A percentile compares a stretch with the other conserved stretches of the same genome.
Conservation (phyloP, 495 filamentous ascomycete species). For the Viridothelium virens region DNA sequence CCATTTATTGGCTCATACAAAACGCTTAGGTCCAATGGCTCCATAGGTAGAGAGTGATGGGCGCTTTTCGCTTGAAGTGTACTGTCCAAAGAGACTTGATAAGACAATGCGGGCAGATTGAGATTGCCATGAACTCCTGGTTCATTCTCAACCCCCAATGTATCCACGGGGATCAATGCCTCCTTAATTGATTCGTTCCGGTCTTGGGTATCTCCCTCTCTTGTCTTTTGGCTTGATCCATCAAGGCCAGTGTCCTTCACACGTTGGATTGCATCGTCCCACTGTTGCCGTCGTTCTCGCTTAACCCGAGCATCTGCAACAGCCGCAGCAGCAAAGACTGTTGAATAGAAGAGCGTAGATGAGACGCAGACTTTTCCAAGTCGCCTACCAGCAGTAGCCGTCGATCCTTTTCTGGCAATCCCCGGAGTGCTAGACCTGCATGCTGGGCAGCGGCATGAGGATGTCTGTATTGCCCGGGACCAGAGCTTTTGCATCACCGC, state of each 20-base stretch:
- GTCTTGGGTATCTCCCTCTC: neutral
- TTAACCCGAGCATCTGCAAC: slow-evolving; percentile 58
- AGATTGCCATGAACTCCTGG: neutral
- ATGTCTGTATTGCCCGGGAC: slow-evolving; percentile 58
- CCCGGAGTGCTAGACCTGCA: slow-evolving; percentile 50
- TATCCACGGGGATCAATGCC: neutral
- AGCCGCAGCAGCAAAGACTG: slow-evolving; percentile 65
- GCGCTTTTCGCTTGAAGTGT: neutral
- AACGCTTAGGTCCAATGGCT: neutral
- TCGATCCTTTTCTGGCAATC: slow-evolving; percentile 44
- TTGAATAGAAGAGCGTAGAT: slow-evolving; percentile 63
- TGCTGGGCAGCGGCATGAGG: slow-evolving; percentile 57
- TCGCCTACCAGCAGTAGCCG: slow-evolving; percentile 45
- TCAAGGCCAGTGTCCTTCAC: slow-evolving; percentile 26
- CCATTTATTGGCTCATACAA: slow-evolving; percentile 8
- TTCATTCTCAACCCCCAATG: neutral
- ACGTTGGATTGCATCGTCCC: slow-evolving; percentile 50
- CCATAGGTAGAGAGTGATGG: neutral
- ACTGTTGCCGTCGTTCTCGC: slow-evolving; percentile 51
- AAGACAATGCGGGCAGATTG: neutral
- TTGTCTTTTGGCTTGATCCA: neutral
- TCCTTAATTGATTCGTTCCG: neutral
- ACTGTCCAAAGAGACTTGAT: neutral
- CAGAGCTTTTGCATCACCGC: slow-evolving; percentile 59
- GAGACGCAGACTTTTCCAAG: slow-evolving; percentile 51